Evolutionary conservation across 169 alveolate species (phyloP), one percentile per base, ranked within the genome.

Genomic region (Plasmodium blacklocki): DNA sequence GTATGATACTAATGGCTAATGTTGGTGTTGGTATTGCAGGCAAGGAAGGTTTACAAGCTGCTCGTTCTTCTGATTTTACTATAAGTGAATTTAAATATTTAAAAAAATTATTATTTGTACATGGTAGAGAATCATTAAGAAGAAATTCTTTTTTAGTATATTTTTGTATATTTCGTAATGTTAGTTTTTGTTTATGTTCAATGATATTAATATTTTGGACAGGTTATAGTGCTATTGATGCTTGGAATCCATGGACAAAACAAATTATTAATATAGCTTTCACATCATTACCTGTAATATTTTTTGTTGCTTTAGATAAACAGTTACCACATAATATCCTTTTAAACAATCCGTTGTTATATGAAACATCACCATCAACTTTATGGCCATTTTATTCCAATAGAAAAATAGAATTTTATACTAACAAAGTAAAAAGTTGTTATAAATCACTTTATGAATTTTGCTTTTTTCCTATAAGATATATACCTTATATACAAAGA

Each of bases 1-100:
- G 98, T 21, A 99, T 99, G 99, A 97, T 99, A 45, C 95, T 97
- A 90, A 98, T 97, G 67, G 99, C 99, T 43, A 97, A 98, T 78
- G 99, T 98, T 18, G 99, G 99, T 12, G 98, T 98, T 14, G 99
- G 99, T 19, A 95, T 97, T 45, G 95, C 94, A 59, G 99, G 99
- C 21, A 93, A 97, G 64, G 99, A 98, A 91, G 99, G 99, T 8
- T 92, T 96, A 50, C 99, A 98, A 88, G 99, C 99, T 0, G 97
- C 96, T 26, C 95, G 96, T 47, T 94, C 97, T 0, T 95, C 99
- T 3, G 99, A 97, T 76, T 96, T 96, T 76, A 96, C 97, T 1
- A 95, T 97, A 26, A 94, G 97, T 6, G 96, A 96, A 92, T 97
- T 97, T 93, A 83, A 96, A 70, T 95, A 93, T 68, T 92, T 97